A percentile compares a stretch with the other conserved stretches of the same genome.
These are phyloP conservation scores for Durotheca rogersii DNA, from an alignment of 495 filamentous ascomycete genomes.

Conservation along the genomic window DNA sequence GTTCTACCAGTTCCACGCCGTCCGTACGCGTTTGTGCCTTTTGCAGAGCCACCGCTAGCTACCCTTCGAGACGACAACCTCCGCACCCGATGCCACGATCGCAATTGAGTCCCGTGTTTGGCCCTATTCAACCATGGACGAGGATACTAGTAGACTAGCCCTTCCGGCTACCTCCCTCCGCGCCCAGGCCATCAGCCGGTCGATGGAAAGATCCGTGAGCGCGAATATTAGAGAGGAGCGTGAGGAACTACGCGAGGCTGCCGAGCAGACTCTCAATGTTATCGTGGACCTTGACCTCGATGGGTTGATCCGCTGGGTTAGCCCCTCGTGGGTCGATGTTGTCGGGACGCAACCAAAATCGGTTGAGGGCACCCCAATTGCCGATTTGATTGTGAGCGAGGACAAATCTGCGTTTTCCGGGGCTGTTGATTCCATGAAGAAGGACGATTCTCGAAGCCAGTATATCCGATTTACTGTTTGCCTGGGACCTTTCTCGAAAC, in stretches of 20 bases:
- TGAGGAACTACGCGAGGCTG: constrained; percentile 90
- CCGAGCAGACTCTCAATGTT: constrained; percentile 93
- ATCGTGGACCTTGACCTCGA: constrained; percentile 91
- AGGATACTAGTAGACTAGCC: constrained; percentile 43
- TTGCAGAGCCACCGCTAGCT: constrained; percentile 10
- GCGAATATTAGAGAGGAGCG: constrained; percentile 67
- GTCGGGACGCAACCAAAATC: constrained; percentile 74
- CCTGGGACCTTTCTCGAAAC: constrained; percentile 72
- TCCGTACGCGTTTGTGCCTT: constrained; percentile 33
- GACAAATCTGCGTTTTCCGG: constrained; percentile 76
- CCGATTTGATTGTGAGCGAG: constrained; percentile 73
- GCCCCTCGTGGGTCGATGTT: constrained; percentile 93
- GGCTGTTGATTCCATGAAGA: constrained; percentile 82
- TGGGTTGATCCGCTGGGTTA: constrained; percentile 89
- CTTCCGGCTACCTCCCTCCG: constrained; percentile 51
- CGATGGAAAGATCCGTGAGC: constrained; percentile 56
- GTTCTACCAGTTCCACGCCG: constrained; percentile 6
- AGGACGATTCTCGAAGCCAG: constrained; percentile 88
- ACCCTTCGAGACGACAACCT: constrained; percentile 14
- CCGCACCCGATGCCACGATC: constrained; percentile 30
- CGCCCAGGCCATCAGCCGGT: constrained; percentile 42
- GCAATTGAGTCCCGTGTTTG: constrained; percentile 32
- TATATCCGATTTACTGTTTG: constrained; percentile 82
- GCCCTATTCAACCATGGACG: constrained; percentile 44
- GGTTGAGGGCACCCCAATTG: constrained; percentile 74